These are phyloP conservation scores for Yamadazyma kanchanaburiensis DNA, from an alignment of 1,139 yeast genomes.

Conservation along the genomic window DNA sequence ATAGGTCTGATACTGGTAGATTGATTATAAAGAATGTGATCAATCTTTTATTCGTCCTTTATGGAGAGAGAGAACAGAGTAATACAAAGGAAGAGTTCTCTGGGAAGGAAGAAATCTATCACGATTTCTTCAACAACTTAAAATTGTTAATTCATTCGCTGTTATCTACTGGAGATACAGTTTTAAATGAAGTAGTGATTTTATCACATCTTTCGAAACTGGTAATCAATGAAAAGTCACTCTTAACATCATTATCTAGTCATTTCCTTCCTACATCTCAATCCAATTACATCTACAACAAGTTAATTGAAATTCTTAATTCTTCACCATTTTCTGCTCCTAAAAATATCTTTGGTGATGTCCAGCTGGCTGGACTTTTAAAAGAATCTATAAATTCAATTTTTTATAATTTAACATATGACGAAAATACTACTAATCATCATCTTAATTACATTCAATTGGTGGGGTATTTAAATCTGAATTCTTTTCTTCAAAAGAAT, in stretches of 20 bases:
- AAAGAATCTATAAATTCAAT: conserved; percentile 17
- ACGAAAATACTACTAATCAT: conserved; percentile 8
- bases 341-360: conserved; percentile 7
- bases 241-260: conserved; percentile 3
- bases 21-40: conserved; percentile 16
- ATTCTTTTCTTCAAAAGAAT: conserved; percentile 15
- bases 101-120: conserved; percentile 6
- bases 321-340: not conserved
- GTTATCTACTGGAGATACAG: conserved; percentile 12
- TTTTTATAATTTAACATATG: conserved; percentile 16
- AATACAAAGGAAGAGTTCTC: conserved; percentile 7
- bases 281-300: conserved; percentile 10
- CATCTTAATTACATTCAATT: conserved; percentile 18
- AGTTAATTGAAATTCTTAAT: no score
- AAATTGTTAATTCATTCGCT: conserved; percentile 8
- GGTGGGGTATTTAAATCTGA: conserved; percentile 21
- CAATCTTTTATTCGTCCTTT: conserved; percentile 16
- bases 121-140: conserved; percentile 15
- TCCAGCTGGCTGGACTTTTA: conserved; percentile 12
- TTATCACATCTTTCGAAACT: conserved; percentile 10
- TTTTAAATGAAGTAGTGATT: conserved; percentile 9
- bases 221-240: conserved; percentile 5
- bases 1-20: not conserved
- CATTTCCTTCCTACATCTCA: conserved; percentile 10
- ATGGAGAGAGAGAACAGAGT: conserved; percentile 11